Percentiles rank a stretch among this genome's conserved stretches.
phyloP scores from a whole-genome alignment of 2,329 filamentous ascomycete genomes.

The Cladosporium velox region DNA sequence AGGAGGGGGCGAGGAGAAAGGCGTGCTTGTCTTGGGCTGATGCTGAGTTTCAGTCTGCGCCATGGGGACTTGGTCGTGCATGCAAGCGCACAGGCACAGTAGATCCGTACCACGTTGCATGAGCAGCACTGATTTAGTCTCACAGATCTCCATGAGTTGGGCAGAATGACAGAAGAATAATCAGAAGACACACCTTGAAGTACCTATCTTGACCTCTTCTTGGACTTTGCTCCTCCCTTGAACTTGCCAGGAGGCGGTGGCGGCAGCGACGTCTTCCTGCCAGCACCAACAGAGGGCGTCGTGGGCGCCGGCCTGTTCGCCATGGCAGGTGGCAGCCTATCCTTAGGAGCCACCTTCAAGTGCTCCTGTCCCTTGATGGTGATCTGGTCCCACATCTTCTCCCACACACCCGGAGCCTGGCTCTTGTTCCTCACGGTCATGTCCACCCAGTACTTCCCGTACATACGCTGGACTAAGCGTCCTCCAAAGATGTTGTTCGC shows the following conservation, averaged over 20 bases:
- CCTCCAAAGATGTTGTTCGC: constrained; percentile 19
- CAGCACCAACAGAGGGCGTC: constrained; percentile 1
- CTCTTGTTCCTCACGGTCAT: constrained; percentile 23
- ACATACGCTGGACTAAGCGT: constrained; percentile 23
- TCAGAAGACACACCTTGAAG: constrained; percentile 14
- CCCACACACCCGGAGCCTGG: constrained; percentile 32
- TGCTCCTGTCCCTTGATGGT: constrained; percentile 23
- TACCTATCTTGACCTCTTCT: constrained; percentile 16
- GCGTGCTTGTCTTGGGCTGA: not conserved
- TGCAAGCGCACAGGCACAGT: not conserved
- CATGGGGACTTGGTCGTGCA: not conserved
- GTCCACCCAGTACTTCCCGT: constrained; percentile 31
- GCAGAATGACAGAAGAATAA: not conserved
- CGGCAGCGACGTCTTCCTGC: not conserved
- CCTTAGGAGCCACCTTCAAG: not conserved
- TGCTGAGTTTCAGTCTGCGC: not conserved
- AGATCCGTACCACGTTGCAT: not conserved
- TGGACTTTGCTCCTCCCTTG: constrained; percentile 6
- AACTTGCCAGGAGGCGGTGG: constrained; percentile 1
- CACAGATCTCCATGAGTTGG: not conserved
- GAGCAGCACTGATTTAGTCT: not conserved
- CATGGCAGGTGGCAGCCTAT: not conserved
- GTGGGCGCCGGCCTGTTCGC: not conserved
- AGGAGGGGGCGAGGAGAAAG: not conserved
- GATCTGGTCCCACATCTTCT: constrained; percentile 35